Evolutionary conservation across 1,139 yeast species (phyloP), one percentile per base, ranked within the genome.

Genomic region (Sugiyamaella sp.): DNA sequence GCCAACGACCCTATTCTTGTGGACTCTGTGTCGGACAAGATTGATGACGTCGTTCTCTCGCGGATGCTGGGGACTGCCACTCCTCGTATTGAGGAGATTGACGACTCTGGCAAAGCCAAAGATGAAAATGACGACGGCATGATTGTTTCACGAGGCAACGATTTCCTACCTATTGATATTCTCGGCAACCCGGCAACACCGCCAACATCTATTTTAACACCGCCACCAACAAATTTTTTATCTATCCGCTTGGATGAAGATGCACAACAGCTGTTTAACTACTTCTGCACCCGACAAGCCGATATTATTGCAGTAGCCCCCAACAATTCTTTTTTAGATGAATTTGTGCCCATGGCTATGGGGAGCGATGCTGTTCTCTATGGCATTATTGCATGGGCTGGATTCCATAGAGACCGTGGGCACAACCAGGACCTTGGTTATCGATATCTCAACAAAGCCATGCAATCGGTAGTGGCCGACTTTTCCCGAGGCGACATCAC

Each of bases 271-370:
- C 71, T 86, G 19, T 86, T 83, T 66, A 82, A 82, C 53, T 86
- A 86, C 65, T 88, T 85, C 66, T 78, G 82, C 44, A 81, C 82
- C 56, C 78, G 77, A 29, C 73, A 86, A 49, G 80, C 87, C 4
- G 73, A 74, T 14, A 74, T 81, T 51, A 80, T 86, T 12, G 82
- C 87, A 14, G 80, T 86, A 50, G 84, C 89, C 1, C 87, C 93
- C 58, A 70, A 74, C 48, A 88, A 87, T 65, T 81, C 84, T 61
- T 88, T 84, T 65, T 80, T 82, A 54, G 82, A 82, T 40, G 84
- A 86, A n/a, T 87, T 87, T 66, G 71, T 88, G 39, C 93, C 95
- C 0, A 80, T 88, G 78, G 93, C 95, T 0, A 83, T 84, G 53
- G 73, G 75, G 52, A 87, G 86, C 62, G 74, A 75, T 40, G 87